phyloP scores from a whole-genome alignment of 164 flowering plant genomes.

The Euptelea pleiosperma region DNA sequence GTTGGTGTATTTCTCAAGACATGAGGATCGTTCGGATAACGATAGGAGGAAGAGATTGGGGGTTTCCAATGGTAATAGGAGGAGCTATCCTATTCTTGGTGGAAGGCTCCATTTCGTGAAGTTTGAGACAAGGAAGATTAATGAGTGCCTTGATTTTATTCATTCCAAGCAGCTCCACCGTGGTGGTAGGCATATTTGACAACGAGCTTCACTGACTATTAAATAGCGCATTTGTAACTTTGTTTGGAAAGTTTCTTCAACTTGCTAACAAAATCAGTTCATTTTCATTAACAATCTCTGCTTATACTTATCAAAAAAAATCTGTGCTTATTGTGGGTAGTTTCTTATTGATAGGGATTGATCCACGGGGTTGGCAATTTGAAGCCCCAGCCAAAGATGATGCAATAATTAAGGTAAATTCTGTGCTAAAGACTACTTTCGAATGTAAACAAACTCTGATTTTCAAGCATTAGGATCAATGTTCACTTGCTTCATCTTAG shows the following conservation, averaged over 20 bases:
- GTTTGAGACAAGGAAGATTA: conserved; percentile 90
- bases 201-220: background rate
- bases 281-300: background rate
- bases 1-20: conserved; percentile 94
- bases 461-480: background rate
- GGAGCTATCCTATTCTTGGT: conserved; percentile 92
- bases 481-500: background rate
- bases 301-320: too few relatives aligned
- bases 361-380: conserved; percentile 47
- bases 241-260: background rate
- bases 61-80: conserved; percentile 61
- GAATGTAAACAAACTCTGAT: background rate
- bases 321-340: conserved; percentile 1
- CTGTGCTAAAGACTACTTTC: conserved; percentile 3
- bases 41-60: conserved; percentile 78
- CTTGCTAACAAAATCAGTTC: background rate
- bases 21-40: conserved; percentile 50
- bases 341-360: conserved; percentile 43
- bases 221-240: background rate
- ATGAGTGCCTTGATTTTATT: conserved; percentile 89
- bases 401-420: conserved; percentile 75
- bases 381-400: conserved; percentile 39
- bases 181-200: conserved; percentile 48
- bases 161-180: conserved; percentile 87
- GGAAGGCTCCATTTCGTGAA: conserved; percentile 98